Conservation (phyloP, 75 land plant genomes). For the Azolla pinnata region DNA sequence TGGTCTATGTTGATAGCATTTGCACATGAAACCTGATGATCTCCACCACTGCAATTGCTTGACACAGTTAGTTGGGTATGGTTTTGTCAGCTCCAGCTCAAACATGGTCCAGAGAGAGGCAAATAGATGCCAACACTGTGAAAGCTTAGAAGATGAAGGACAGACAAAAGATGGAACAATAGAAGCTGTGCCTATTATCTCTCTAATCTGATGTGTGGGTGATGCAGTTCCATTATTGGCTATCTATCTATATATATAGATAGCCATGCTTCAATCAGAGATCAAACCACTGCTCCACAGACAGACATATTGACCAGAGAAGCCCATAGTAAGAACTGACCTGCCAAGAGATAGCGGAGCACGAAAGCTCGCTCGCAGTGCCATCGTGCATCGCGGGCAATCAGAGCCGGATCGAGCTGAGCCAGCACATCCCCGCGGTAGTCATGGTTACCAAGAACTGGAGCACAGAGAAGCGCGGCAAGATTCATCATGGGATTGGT, state of each 20-base stretch:
- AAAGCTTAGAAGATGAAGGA: too few relatives aligned
- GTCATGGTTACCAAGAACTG: conserved; percentile 83
- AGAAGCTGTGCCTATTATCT: neutral
- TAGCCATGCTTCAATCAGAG: neutral
- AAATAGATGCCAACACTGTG: too few relatives aligned
- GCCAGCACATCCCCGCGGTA: conserved; percentile 63
- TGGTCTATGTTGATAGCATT: too few relatives aligned
- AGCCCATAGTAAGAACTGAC: neutral
- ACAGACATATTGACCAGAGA: neutral
- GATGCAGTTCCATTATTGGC: too few relatives aligned
- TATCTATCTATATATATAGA: too few relatives aligned
- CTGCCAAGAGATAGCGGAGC: conserved; percentile 12
- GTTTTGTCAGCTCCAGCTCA: too few relatives aligned
- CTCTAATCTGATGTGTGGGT: neutral
- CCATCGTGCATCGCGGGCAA: conserved; percentile 40
- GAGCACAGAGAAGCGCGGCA: neutral
- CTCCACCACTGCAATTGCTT: too few relatives aligned
- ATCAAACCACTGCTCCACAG: neutral
- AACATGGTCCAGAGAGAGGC: too few relatives aligned
- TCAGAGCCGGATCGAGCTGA: conserved; percentile 46
- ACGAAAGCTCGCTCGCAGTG: conserved; percentile 45
- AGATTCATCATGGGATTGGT: neutral
- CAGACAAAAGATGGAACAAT: neutral
- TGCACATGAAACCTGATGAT: too few relatives aligned
- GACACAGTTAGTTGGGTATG: too few relatives aligned